Conservation (phyloP, 2,329 filamentous ascomycete genomes). For the Beauveria caledonica region DNA sequence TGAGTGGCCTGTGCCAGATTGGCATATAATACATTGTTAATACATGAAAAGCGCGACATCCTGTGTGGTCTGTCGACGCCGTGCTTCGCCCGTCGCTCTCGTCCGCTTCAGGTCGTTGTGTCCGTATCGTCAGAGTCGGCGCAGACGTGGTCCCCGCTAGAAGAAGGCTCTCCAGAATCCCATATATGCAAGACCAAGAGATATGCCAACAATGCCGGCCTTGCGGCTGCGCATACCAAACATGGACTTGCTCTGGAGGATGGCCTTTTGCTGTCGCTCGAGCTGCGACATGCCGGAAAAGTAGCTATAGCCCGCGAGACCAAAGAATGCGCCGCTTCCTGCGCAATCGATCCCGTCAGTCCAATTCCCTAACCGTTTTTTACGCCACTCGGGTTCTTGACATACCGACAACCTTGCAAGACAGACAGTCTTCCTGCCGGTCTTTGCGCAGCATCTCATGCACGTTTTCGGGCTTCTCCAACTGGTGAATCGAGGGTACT, state of each 20-base stretch:
- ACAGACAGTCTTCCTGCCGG: constrained; percentile 56
- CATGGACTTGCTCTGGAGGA: constrained; percentile 59
- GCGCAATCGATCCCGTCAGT: not conserved
- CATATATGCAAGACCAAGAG: constrained; percentile 58
- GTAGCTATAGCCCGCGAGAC: constrained; percentile 71
- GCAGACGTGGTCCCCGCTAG: constrained; percentile 24
- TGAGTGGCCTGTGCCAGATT: not conserved
- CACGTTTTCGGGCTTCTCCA: constrained; percentile 54
- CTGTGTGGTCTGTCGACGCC: not conserved
- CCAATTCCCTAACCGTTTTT: not conserved
- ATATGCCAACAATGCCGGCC: constrained; percentile 59
- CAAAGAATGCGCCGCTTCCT: constrained; percentile 70
- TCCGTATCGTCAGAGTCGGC: not conserved
- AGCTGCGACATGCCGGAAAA: constrained; percentile 66
- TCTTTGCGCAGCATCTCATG: constrained; percentile 49
- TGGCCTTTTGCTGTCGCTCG: constrained; percentile 53
- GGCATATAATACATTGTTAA: constrained; percentile 1
- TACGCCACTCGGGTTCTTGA: not conserved
- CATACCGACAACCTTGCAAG: constrained; percentile 65
- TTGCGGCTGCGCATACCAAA: constrained; percentile 66
- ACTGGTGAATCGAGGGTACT: constrained; percentile 41
- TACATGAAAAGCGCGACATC: no score
- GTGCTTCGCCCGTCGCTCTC: not conserved
- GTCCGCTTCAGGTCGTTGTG: not conserved
- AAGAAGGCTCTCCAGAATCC: constrained; percentile 61